Evolutionary conservation across 345 rosid species (phyloP).

Genomic region (Brassica cretica): DNA sequence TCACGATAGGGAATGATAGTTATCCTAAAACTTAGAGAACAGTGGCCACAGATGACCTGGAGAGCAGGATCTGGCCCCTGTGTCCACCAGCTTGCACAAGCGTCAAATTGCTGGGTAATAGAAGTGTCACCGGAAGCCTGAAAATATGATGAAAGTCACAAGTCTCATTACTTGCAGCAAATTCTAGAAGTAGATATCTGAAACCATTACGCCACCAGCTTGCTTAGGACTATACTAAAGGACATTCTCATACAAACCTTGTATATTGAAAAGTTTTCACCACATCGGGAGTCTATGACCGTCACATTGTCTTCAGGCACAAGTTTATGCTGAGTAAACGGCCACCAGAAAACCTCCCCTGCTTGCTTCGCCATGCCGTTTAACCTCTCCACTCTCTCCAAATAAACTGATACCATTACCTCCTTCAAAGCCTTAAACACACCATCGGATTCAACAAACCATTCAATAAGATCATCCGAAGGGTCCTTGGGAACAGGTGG

Average conservation of each 20-base stretch:
- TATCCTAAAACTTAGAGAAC: conserved; percentile 8
- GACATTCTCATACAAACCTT: conserved; percentile 53
- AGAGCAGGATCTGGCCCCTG: conserved; percentile 91
- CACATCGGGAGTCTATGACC: conserved; percentile 89
- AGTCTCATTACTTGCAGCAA: conserved; percentile 5
- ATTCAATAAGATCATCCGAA: conserved; percentile 76
- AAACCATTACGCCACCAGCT: not conserved
- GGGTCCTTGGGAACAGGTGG: conserved; percentile 76
- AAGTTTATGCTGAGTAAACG: conserved; percentile 90
- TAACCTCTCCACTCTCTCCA: conserved; percentile 61
- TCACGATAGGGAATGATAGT: not conserved
- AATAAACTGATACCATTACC: conserved; percentile 57
- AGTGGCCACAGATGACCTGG: conserved; percentile 63
- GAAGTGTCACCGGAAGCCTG: conserved; percentile 48
- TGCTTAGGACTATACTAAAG: not conserved
- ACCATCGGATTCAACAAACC: conserved; percentile 65
- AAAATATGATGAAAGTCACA: conserved; percentile 11
- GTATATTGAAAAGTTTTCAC: conserved; percentile 83
- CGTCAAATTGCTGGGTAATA: conserved; percentile 85
- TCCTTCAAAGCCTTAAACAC: conserved; percentile 63
- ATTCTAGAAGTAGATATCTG: conserved; percentile 3
- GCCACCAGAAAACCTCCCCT: conserved; percentile 88
- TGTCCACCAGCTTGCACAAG: conserved; percentile 99
- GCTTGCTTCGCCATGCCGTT: conserved; percentile 73
- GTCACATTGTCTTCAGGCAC: conserved; percentile 66